phyloP scores from a whole-genome alignment of 495 filamentous ascomycete genomes.

The Talaromyces liani region DNA sequence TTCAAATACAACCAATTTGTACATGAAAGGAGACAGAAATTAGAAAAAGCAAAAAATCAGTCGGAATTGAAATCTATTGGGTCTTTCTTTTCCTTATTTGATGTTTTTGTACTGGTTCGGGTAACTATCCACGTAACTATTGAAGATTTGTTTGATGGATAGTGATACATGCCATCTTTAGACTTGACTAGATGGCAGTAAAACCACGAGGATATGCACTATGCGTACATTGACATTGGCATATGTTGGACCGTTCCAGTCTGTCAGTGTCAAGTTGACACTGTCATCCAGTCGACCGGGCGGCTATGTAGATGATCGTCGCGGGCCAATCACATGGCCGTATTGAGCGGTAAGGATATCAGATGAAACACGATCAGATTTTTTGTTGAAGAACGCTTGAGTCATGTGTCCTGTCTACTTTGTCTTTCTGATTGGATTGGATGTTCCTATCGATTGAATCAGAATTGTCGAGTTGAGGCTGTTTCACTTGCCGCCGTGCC shows the following conservation, averaged over 20 bases:
- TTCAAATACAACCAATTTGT: background rate
- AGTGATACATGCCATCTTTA: background rate
- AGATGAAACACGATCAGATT: background rate
- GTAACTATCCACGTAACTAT: background rate
- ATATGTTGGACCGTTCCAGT: constrained; percentile 2
- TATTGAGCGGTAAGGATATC: constrained; percentile 1
- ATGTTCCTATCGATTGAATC: background rate
- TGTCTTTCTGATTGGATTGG: background rate
- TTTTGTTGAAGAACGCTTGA: background rate
- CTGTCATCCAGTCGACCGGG: background rate
- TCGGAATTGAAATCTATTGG: background rate
- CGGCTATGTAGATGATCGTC: background rate
- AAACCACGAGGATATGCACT: constrained; percentile 1
- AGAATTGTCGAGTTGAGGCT: background rate
- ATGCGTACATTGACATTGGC: constrained; percentile 1
- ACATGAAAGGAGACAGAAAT: background rate
- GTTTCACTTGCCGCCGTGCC: constrained; percentile 5
- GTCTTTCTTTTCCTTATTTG: background rate
- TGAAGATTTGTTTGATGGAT: background rate
- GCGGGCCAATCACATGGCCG: background rate
- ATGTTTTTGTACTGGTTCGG: background rate
- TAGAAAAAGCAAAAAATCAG: background rate
- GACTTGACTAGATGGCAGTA: background rate
- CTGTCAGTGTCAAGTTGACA: background rate
- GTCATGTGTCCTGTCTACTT: background rate